Evolutionary conservation across 768 basidiomycete genomes (phyloP).

Genomic region (Boletus pseudopeckii): DNA sequence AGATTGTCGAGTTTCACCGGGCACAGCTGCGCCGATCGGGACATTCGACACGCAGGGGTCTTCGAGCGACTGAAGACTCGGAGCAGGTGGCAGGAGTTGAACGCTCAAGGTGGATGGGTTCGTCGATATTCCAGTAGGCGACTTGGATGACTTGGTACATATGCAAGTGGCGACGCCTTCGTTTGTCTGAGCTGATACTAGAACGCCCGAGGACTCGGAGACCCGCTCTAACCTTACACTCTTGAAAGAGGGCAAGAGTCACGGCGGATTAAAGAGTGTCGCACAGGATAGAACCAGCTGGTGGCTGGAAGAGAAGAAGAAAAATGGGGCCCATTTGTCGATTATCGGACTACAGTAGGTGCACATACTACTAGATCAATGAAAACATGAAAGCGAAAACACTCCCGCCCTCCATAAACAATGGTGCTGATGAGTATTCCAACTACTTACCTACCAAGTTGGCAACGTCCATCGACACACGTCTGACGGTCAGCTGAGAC

Average conservation of each 20-base stretch:
- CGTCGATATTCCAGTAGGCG: slow-evolving; percentile 6
- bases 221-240: not conserved
- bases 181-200: not conserved
- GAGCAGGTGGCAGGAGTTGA: slow-evolving; percentile 11
- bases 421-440: not conserved
- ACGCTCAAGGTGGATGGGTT: not conserved
- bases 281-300: too few species aligned
- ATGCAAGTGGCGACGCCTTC: not conserved
- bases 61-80: slow-evolving; percentile 3
- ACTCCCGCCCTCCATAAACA: too few species aligned
- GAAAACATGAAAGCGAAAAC: too few species aligned
- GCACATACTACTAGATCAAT: too few species aligned
- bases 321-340: too few species aligned
- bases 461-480: not conserved
- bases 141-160: not conserved
- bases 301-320: too few species aligned
- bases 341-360: too few species aligned
- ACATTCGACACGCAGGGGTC: slow-evolving; percentile 10
- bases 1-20: slow-evolving; percentile 53
- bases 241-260: too few species aligned
- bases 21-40: slow-evolving; percentile 16
- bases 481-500: not conserved
- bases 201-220: not conserved
- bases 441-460: not conserved
- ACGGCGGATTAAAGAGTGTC: too few species aligned